Evolutionary conservation across 1,284 basidiomycete genomes (phyloP).

Genomic region (Cystobasidiaceae sp.): DNA sequence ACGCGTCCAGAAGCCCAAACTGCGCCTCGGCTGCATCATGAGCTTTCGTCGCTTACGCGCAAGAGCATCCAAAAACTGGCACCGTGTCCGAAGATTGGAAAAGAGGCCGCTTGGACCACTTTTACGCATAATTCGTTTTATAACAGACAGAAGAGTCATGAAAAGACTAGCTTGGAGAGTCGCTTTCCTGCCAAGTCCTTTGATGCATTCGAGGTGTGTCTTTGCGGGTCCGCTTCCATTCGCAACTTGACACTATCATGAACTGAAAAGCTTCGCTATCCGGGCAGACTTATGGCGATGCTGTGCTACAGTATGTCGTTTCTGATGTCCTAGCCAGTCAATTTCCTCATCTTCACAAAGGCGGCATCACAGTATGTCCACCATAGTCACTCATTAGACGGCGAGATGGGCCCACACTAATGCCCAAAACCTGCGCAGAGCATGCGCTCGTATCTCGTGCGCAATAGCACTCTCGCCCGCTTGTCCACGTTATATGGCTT

Average conservation of each 20-base stretch:
- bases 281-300: constrained; percentile 7
- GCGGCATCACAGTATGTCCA: constrained; percentile 3
- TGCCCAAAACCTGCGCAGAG: not conserved
- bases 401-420: not conserved
- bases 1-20: too few species aligned
- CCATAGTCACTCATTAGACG: not conserved
- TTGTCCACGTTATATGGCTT: constrained; percentile 9
- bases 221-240: too few species aligned
- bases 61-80: too few species aligned
- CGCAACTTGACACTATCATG: too few species aligned
- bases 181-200: not conserved
- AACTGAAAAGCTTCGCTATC: not conserved
- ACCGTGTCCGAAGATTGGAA: too few species aligned
- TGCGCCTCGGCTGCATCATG: too few species aligned
- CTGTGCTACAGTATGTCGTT: not conserved
- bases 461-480: constrained; percentile 3
- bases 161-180: not conserved
- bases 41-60: too few species aligned
- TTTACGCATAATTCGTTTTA: constrained; percentile 7
- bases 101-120: too few species aligned
- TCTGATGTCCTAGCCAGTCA: not conserved
- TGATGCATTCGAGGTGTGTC: not conserved
- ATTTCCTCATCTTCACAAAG: constrained; percentile 1
- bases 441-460: constrained; percentile 9
- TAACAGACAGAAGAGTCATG: not conserved